Evolutionary conservation across 495 filamentous ascomycete genomes (phyloP).

Genomic region (Choiromyces venosus): DNA sequence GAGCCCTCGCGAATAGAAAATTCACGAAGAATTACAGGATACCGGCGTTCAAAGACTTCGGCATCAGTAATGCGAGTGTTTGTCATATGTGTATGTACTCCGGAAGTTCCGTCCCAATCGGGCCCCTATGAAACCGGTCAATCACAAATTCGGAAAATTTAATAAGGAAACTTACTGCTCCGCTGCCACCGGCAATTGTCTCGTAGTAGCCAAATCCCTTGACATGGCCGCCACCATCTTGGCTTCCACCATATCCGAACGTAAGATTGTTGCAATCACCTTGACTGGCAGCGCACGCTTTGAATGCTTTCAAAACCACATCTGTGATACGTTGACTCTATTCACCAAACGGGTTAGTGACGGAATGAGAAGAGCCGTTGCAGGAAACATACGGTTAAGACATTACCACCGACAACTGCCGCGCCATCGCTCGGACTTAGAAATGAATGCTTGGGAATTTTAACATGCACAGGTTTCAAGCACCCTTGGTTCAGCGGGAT

Average conservation of each 20-base stretch:
- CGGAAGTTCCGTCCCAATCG: slow-evolving; percentile 79
- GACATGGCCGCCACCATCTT: slow-evolving; percentile 55
- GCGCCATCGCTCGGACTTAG: slow-evolving; percentile 80
- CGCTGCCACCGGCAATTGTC: slow-evolving; percentile 88
- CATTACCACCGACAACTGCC: slow-evolving; percentile 93
- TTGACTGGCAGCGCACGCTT: slow-evolving; percentile 83
- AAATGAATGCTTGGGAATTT: slow-evolving; percentile 74
- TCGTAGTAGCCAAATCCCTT: slow-evolving; percentile 96
- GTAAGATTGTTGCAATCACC: slow-evolving; percentile 91
- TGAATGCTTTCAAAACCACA: slow-evolving; percentile 85
- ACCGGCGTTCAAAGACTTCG: slow-evolving; percentile 91
- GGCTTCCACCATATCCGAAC: slow-evolving; percentile 74
- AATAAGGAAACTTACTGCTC: slow-evolving; percentile 50
- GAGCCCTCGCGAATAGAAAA: slow-evolving; percentile 68
- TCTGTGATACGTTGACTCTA: slow-evolving; percentile 80
- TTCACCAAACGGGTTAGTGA: not conserved
- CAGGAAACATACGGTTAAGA: slow-evolving; percentile 59
- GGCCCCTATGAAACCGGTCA: slow-evolving; percentile 49
- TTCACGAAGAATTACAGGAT: slow-evolving; percentile 78
- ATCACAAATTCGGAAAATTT: not conserved
- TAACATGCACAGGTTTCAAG: slow-evolving; percentile 76
- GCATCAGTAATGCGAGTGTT: slow-evolving; percentile 96
- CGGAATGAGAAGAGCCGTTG: not conserved
- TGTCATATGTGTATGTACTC: slow-evolving; percentile 97
- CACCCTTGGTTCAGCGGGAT: slow-evolving; percentile 97